A percentile compares a stretch with the other conserved stretches of the same genome.
Conservation (phyloP, 176 grass and related monocot species). For the Eragrostis nindensis region DNA sequence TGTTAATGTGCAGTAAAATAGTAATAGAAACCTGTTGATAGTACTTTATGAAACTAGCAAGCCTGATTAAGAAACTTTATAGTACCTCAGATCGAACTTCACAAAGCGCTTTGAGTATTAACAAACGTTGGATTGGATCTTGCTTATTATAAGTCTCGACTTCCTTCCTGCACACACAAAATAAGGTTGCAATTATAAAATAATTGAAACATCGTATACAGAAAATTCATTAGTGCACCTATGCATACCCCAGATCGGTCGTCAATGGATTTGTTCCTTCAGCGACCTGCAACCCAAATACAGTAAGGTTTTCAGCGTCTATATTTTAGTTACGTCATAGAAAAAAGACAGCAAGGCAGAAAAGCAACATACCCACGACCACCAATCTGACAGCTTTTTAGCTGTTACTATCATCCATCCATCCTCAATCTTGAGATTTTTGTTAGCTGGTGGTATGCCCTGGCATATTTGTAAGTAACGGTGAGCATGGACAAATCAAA, state of each 20-base stretch:
- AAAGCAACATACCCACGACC: constrained; percentile 76
- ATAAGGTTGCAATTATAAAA: constrained; percentile 2
- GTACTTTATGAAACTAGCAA: constrained; percentile 14
- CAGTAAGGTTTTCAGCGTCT: constrained; percentile 16
- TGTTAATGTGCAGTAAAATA: constrained; percentile 18
- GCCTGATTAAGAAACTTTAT: background rate
- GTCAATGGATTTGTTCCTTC: constrained; percentile 72
- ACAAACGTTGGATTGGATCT: constrained; percentile 68
- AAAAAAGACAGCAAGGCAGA: constrained; percentile 1
- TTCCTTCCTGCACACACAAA: constrained; percentile 67
- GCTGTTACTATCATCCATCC: constrained; percentile 71
- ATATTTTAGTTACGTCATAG: background rate
- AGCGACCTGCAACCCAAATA: constrained; percentile 68
- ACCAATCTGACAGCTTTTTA: constrained; percentile 82
- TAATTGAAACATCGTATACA: background rate
- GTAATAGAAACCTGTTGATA: constrained; percentile 1
- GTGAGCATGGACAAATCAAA: constrained; percentile 29
- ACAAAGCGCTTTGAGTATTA: constrained; percentile 89
- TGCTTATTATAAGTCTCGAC: constrained; percentile 63
- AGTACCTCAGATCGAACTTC: constrained; percentile 89
- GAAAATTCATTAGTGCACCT: background rate
- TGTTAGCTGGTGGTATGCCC: constrained; percentile 79
- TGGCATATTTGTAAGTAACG: constrained; percentile 46
- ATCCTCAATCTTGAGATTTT: constrained; percentile 60
- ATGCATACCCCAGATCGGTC: constrained; percentile 70